These are phyloP conservation scores for Penicillium tannophilum DNA, from an alignment of 495 filamentous ascomycete species.

Conservation along the genomic window DNA sequence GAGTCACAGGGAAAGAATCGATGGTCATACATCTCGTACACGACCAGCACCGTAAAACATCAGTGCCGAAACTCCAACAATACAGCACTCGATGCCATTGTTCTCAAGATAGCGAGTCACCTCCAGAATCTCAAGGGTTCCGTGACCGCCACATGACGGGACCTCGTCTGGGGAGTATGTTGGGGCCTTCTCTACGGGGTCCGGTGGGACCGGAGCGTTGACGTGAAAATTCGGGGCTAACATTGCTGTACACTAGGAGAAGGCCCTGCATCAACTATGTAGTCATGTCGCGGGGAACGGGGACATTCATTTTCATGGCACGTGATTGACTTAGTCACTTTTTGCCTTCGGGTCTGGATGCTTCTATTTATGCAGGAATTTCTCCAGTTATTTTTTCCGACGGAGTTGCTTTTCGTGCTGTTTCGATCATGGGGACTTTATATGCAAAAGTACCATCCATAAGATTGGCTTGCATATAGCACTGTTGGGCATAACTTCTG, in stretches of 20 bases:
- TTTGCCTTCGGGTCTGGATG: constrained; percentile 5
- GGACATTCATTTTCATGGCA: constrained; percentile 9
- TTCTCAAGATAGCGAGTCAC: constrained; percentile 31
- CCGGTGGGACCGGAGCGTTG: constrained; percentile 18
- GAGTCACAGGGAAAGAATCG: constrained; percentile 2
- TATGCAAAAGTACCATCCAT: not conserved
- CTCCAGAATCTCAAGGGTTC: constrained; percentile 31
- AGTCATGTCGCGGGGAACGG: constrained; percentile 21
- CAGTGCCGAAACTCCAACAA: constrained; percentile 32
- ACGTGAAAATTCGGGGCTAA: constrained; percentile 24
- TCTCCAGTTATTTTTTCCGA: no score
- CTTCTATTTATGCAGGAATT: not conserved
- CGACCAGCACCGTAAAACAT: constrained; percentile 34
- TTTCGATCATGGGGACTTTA: not conserved
- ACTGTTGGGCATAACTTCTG: not conserved
- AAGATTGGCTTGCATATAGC: not conserved
- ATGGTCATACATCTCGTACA: constrained; percentile 29
- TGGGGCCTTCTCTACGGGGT: constrained; percentile 15
- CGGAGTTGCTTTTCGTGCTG: not conserved
- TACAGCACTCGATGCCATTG: constrained; percentile 32
- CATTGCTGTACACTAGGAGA: constrained; percentile 14
- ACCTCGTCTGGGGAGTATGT: constrained; percentile 25
- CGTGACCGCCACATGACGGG: constrained; percentile 29
- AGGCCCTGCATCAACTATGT: constrained; percentile 6
- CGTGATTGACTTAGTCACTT: constrained; percentile 13